Evolutionary conservation across 176 grass and related monocot species (phyloP), one percentile per base, ranked within the genome.

Genomic region (Oryza punctata): DNA sequence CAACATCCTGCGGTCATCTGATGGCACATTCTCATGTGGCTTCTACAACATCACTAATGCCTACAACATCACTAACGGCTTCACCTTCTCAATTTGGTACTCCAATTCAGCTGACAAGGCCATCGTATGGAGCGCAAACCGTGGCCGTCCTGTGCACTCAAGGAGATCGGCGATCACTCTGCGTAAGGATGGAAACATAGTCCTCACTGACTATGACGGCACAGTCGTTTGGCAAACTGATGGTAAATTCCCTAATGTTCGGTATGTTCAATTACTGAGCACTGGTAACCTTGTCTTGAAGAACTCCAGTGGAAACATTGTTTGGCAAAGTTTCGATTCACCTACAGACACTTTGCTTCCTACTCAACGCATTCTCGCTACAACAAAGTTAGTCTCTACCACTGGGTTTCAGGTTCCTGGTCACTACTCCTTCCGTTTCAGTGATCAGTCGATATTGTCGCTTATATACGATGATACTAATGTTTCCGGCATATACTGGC

Each of bases 11-110:
- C 63, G 10, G 52, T 89, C 87, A 11, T 21, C 40, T 5, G 50
- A 50, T 30, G 82, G 87, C 52, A 85, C 70, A 19, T 89, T 89
- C 70, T 80, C 87, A 10, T 81, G 82, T 11, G 87, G 82, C 64
- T 89, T 89, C 38, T 18, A 70, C 77, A 3, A 8, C 23, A 25
- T 89, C 32, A 33, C 32, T 32, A 32, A 32, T 3, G 30, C 30
- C 70, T 85, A 80, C 70, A 35, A 12, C 30, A 32, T 32, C 30
- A 32, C 30, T 2, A 1, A 10, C 23, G 82, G 71, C 64, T 89
- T 89, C 77, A 85, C 87, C 70, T 89, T 89, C 82, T 89, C 87
- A 0, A 38, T 81, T 10, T 89, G 82, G 82, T 89, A 85, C 77
- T 52, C 77, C 29, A 15, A 69, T 29, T 35, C 60, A 24, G 37